Evolutionary conservation across 805 yeast species (phyloP), one percentile per base, ranked within the genome.

Genomic region (Wickerhamomyces ciferrii): DNA sequence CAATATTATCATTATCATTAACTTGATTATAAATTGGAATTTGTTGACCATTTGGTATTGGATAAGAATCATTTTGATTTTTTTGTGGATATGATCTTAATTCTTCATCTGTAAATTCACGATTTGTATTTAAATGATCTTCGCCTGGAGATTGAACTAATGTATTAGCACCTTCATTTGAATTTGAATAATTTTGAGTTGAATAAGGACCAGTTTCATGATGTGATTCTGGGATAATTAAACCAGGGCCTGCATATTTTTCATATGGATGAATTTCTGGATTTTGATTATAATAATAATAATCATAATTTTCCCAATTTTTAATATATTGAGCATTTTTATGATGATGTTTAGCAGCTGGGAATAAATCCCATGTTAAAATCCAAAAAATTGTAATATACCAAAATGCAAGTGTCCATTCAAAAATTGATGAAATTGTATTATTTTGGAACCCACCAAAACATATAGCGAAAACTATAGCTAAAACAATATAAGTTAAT

Each of bases 361-460:
- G 84, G 55, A 76, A 74, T 53, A 90, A 72, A 61, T 92, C 97
- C 49, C 78, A 72, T 2, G 85, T 68, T 62, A 91, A 72, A 47
- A 83, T 67, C 4, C 83, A 59, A 52, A 83, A 76, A 49, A 86
- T 70, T 31, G 83, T 56, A 3, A 96, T 94, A 60, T 86, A 91
- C 81, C 87, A 83, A 65, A 83, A 91, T n/a, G 92, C 82, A 39
- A 91, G 65, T 3, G 82, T 60, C 98, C 98, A 92, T 66, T 92
- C 98, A 60, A 85, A 79, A 35, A 66, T 58, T 8, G 66, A 56
- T 24, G 71, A 70, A 1, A 47, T 44, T 21, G 53, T 54, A 21
- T 63, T 48, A 13, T 62, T 60, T 61, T 60, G 57, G 43, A 67
- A 59, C 3, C 63, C 72, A n/a, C 79, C 89, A 53, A 88, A 92